Percentiles rank a stretch among this genome's conserved stretches.
phyloP scores from a whole-genome alignment of 352 stramenopile species.

The Phytopythium litorale region DNA sequence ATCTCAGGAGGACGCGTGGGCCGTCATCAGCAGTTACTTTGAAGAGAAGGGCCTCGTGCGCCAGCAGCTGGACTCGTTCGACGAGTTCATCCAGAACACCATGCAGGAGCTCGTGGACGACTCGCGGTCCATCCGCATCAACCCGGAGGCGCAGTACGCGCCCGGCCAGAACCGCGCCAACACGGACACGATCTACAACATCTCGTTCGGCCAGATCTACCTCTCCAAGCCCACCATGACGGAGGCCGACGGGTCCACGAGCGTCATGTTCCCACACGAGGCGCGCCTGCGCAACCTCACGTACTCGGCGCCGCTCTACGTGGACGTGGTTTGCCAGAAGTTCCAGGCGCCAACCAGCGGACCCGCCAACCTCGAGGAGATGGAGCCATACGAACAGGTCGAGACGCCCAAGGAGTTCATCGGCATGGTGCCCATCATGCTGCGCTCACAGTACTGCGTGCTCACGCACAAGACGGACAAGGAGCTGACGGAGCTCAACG shows the following conservation, averaged over 20 bases:
- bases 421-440: conserved; percentile 98
- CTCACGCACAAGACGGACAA: conserved; percentile 92
- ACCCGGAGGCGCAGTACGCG: conserved; percentile 95
- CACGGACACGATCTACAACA: conserved; percentile 91
- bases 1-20: conserved; percentile 99
- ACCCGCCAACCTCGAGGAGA: conserved; percentile 75
- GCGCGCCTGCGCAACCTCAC: conserved; percentile 98
- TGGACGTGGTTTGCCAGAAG: conserved; percentile 97
- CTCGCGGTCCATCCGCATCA: conserved; percentile 95
- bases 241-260: conserved; percentile 96
- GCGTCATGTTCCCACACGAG: conserved; percentile 99
- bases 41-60: conserved; percentile 99
- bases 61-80: conserved; percentile 99
- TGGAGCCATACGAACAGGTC: conserved; percentile 86
- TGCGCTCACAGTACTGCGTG: conserved; percentile 96
- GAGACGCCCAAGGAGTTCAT: conserved; percentile 94
- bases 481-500: conserved; percentile 92
- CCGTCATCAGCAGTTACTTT: conserved; percentile 99
- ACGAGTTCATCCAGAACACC: conserved; percentile 99
- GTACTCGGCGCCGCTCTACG: conserved; percentile 98
- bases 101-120: conserved; percentile 99
- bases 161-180: conserved; percentile 93
- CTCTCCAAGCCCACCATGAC: conserved; percentile 96
- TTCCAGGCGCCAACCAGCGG: conserved; percentile 61
- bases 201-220: conserved; percentile 99